Percentiles rank a stretch among this genome's conserved stretches.
Evolutionary conservation across 2,329 filamentous ascomycete genomes (phyloP).

Genomic region (Colletotrichum tanaceti): DNA sequence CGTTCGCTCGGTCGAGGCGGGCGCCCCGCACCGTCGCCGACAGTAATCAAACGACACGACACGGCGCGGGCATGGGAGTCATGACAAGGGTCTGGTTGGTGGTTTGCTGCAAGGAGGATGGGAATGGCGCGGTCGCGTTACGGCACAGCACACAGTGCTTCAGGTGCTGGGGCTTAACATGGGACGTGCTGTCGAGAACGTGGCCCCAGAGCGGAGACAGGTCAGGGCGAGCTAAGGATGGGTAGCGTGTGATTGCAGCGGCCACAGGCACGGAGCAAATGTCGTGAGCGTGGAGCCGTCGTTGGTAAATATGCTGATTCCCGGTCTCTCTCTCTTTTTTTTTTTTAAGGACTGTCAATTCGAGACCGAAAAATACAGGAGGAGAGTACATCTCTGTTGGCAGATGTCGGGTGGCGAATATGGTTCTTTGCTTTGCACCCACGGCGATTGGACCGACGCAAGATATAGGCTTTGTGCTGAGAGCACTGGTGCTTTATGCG

Average conservation of each 20-base stretch:
- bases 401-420: slow-evolving; percentile 22
- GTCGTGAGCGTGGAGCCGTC: slow-evolving; percentile 37
- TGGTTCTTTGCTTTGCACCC: slow-evolving; percentile 18
- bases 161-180: slow-evolving; percentile 30
- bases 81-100: slow-evolving; percentile 34
- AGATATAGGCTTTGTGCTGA: slow-evolving; percentile 12
- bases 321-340: slow-evolving; percentile 16
- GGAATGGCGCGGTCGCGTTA: slow-evolving; percentile 30
- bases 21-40: slow-evolving; percentile 38
- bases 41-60: slow-evolving; percentile 39
- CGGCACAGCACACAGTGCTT: slow-evolving; percentile 38
- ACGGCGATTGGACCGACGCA: slow-evolving; percentile 15
- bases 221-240: slow-evolving; percentile 30
- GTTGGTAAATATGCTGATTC: slow-evolving; percentile 18
- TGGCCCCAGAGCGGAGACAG: slow-evolving; percentile 35
- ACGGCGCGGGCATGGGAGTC: slow-evolving; percentile 31
- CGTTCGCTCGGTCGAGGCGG: slow-evolving; percentile 27
- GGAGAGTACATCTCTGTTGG: no score
- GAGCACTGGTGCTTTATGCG: slow-evolving; percentile 21
- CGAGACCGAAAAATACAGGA: slow-evolving; percentile 25
- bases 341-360: slow-evolving; percentile 32
- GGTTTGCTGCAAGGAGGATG: slow-evolving; percentile 25
- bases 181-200: slow-evolving; percentile 40
- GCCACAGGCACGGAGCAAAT: slow-evolving; percentile 33
- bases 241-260: slow-evolving; percentile 38